Conservation (phyloP, 306 rosid genomes). For the Dryas alaskensis region DNA sequence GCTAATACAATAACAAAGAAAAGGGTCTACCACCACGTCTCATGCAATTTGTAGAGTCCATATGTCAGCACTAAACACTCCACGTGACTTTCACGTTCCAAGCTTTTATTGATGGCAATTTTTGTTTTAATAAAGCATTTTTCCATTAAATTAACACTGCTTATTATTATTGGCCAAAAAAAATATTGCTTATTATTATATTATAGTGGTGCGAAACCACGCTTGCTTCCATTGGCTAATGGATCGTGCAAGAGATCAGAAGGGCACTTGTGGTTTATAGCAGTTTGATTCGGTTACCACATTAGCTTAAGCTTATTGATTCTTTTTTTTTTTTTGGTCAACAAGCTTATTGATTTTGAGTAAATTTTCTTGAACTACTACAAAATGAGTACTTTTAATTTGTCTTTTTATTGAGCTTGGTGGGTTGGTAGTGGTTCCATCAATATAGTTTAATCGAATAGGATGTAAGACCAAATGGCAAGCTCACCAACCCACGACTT, state of each 20-base stretch:
- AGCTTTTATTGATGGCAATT: not conserved
- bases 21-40: not conserved
- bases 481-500: constrained; percentile 13
- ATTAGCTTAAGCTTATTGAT: not conserved
- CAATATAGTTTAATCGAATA: not conserved
- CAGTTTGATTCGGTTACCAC: not conserved
- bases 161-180: no score
- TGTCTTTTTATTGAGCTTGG: not conserved
- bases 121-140: not conserved
- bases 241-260: not conserved
- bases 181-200: not conserved
- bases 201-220: not conserved
- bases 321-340: no score
- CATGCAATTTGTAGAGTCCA: not conserved
- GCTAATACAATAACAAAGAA: not conserved
- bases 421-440: constrained; percentile 3
- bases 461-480: constrained; percentile 4
- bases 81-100: constrained; percentile 6
- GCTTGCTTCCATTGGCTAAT: not conserved
- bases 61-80: constrained; percentile 5
- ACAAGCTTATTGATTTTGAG: no score
- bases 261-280: not conserved
- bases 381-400: not conserved
- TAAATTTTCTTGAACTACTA: no score
- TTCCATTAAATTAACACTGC: not conserved